phyloP scores from a whole-genome alignment of 2,329 filamentous ascomycete genomes.

The Hyphodiscus sp. region DNA sequence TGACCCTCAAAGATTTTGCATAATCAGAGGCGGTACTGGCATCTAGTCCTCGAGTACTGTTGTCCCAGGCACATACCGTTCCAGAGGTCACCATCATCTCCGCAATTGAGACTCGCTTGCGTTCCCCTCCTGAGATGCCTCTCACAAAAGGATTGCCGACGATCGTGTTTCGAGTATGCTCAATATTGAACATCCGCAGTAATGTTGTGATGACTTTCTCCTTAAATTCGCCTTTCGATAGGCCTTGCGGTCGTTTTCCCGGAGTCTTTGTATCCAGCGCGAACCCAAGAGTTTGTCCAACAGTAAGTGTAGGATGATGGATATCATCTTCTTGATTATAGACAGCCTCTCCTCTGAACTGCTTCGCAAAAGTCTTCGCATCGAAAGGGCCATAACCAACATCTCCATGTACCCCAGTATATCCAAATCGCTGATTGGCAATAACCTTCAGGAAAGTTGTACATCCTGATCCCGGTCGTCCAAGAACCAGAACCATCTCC shows the following conservation, averaged over 20 bases:
- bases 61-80: constrained; percentile 73
- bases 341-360: constrained; percentile 58
- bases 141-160: constrained; percentile 78
- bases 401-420: constrained; percentile 41
- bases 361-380: not conserved
- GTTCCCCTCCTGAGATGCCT: constrained; percentile 62
- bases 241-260: constrained; percentile 67
- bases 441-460: constrained; percentile 49
- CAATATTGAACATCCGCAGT: constrained; percentile 89
- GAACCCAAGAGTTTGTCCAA: constrained; percentile 81
- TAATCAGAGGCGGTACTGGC: constrained; percentile 75
- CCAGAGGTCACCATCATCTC: constrained; percentile 70
- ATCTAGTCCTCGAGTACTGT: constrained; percentile 73
- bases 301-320: constrained; percentile 76
- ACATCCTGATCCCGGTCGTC: constrained; percentile 38
- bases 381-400: not conserved
- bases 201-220: constrained; percentile 66
- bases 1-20: constrained; percentile 60
- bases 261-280: constrained; percentile 81
- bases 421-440: constrained; percentile 49
- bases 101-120: constrained; percentile 73
- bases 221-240: constrained; percentile 70
- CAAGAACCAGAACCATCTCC: constrained; percentile 59
- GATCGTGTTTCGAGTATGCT: constrained; percentile 78
- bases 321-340: constrained; percentile 86